These are phyloP conservation scores for Grosmannia penicillata DNA, from an alignment of 2,329 filamentous ascomycete genomes.

Conservation along the genomic window DNA sequence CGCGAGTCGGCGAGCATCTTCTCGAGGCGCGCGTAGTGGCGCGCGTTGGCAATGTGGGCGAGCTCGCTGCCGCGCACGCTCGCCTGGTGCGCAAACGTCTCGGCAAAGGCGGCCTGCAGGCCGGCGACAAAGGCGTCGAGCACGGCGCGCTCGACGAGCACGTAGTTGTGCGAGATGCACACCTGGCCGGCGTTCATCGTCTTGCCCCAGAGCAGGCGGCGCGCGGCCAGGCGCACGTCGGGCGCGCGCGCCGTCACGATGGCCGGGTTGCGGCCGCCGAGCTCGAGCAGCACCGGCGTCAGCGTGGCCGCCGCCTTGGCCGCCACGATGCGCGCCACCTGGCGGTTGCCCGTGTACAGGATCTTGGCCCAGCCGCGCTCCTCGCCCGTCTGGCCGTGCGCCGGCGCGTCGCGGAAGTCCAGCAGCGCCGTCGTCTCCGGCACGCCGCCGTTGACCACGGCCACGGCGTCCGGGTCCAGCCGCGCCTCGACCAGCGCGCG, in stretches of 20 bases:
- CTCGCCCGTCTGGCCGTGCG: background rate
- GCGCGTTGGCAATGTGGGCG: constrained; percentile 63
- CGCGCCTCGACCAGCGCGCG: constrained; percentile 61
- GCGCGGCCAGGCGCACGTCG: constrained; percentile 65
- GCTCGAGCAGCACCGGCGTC: constrained; percentile 77
- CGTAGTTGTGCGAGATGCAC: constrained; percentile 88
- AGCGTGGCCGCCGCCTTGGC: constrained; percentile 80
- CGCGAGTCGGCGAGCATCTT: constrained; percentile 73
- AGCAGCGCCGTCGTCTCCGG: constrained; percentile 70
- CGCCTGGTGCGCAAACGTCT: constrained; percentile 60
- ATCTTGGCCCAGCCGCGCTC: constrained; percentile 81
- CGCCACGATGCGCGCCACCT: constrained; percentile 73
- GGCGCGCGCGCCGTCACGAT: constrained; percentile 69
- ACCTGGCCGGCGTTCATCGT: constrained; percentile 75
- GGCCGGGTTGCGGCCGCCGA: constrained; percentile 84
- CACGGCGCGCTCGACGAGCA: constrained; percentile 63
- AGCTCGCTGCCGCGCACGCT: constrained; percentile 73
- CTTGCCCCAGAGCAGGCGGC: constrained; percentile 82
- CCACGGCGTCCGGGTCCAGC: constrained; percentile 65
- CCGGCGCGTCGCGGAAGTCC: constrained; percentile 34
- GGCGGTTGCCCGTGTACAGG: constrained; percentile 76
- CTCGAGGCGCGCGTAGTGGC: constrained; percentile 72
- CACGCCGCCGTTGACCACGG: constrained; percentile 65
- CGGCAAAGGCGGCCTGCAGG: constrained; percentile 53
- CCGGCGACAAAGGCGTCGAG: constrained; percentile 58